Percentiles rank a stretch among this genome's conserved stretches.
Evolutionary conservation across 2,329 filamentous ascomycete species (phyloP).

Genomic region (Nemania sp.): DNA sequence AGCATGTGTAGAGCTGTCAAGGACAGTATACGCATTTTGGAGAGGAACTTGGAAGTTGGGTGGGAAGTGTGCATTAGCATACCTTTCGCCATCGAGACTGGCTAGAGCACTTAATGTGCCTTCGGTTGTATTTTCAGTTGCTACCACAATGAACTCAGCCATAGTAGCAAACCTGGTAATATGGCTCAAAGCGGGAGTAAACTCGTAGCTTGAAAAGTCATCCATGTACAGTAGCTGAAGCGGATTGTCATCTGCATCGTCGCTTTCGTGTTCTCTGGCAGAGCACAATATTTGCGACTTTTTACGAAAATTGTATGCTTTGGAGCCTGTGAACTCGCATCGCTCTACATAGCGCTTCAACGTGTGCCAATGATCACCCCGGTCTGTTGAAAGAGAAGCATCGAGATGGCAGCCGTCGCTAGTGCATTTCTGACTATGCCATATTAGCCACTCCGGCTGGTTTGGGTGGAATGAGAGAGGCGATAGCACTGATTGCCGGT

Average conservation of each 20-base stretch:
- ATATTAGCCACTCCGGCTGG: slow-evolving; percentile 90
- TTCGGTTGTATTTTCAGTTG: slow-evolving; percentile 76
- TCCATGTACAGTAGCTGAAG: slow-evolving; percentile 80
- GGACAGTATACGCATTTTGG: slow-evolving; percentile 87
- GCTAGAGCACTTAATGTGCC: slow-evolving; percentile 80
- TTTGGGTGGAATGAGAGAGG: slow-evolving; percentile 85
- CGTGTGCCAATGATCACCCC: slow-evolving; percentile 82
- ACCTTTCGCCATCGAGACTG: slow-evolving; percentile 85
- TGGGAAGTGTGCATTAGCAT: slow-evolving; percentile 88
- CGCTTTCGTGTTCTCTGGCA: slow-evolving; percentile 72
- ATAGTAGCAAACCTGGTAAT: slow-evolving; percentile 92
- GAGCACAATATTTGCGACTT: slow-evolving; percentile 71
- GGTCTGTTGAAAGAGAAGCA: slow-evolving; percentile 82
- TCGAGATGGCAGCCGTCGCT: slow-evolving; percentile 73
- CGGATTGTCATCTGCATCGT: slow-evolving; percentile 68
- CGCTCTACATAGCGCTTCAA: slow-evolving; percentile 79
- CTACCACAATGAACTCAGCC: slow-evolving; percentile 95
- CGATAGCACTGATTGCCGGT: slow-evolving; percentile 51
- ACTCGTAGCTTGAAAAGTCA: slow-evolving; percentile 78
- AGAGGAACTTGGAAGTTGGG: slow-evolving; percentile 83
- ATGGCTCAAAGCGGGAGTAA: slow-evolving; percentile 72
- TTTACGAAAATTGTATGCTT: slow-evolving; percentile 65
- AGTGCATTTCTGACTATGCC: slow-evolving; percentile 81
- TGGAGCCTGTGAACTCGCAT: slow-evolving; percentile 86
- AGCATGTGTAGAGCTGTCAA: slow-evolving; percentile 94